Base-by-base conservation (phyloP, 139 green algal genomes). In the Tetradesmus lagerheimii region DNA sequence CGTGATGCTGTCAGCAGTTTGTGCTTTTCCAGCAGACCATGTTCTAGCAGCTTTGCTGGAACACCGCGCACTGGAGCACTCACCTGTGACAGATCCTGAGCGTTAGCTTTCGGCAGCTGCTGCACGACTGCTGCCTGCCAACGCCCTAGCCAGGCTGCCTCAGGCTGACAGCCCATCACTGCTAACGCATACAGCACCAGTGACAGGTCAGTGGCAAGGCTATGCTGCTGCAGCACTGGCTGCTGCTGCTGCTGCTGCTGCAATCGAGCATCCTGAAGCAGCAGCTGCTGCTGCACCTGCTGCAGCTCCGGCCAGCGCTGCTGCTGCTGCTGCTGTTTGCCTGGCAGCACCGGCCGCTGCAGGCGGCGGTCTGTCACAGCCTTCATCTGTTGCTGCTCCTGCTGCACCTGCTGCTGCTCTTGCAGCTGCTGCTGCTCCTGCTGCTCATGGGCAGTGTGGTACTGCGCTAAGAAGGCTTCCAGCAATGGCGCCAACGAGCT, bases 141-240 rank as follows among this genome's bases (percentile, higher is more conserved):
- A 4, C 25, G 8, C 1, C 9, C 9, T 15, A 87, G 47, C 77
- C 78, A 87, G 0, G 37, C 39, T 31, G 37, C 16, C 4, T 34
- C 15, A 35, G 87, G 87, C 53, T 80, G 38, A 4, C 35, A 27
- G 16, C 79, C 53, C 87, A 91, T 91, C 9, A 81, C 77, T 27
- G 87, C 87, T 23, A 87, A 20, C 2, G 87, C 29, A 66, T 91
- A 91, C 20, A 91, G 67, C 38, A 82, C 37, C 25, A 91, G 53
- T 16, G 77, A 43, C n/a, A 86, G 78, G 78, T 86, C 77, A 23
- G 74, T 84, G 12, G 74, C 86, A 29, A 83, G 37, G 29, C 35
- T 79, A 45, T 89, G 85, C 74, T 83, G 67, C 41, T 83, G 66
- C 34, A 38, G 67, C 43, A 86, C 34, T 38, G n/a, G 38, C 34